These are phyloP conservation scores for Punctularia strigosozonata DNA, from an alignment of 768 basidiomycete species.

Conservation along the genomic window DNA sequence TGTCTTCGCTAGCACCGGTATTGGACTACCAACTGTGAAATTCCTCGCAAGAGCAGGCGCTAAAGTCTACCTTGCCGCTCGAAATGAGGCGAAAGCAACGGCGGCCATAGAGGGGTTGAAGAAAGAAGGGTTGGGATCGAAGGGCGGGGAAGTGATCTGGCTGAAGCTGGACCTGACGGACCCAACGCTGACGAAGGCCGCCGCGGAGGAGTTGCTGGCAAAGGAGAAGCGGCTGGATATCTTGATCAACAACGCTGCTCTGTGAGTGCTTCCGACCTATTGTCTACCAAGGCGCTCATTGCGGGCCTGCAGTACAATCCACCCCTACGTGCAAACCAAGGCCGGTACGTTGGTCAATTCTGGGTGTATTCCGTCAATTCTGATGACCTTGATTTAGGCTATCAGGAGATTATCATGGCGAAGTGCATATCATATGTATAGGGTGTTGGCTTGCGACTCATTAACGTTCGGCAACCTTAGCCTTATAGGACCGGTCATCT, in stretches of 20 bases:
- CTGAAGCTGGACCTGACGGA: conserved; percentile 28
- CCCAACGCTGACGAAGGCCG: conserved; percentile 19
- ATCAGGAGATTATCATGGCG: conserved; percentile 26
- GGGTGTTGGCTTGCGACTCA: conserved; percentile 4
- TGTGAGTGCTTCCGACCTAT: too few relatives aligned
- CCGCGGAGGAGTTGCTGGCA: conserved; percentile 24
- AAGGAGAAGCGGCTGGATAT: conserved; percentile 33
- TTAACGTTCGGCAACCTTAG: conserved; percentile 22
- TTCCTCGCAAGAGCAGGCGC: conserved; percentile 30
- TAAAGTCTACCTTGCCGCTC: conserved; percentile 25
- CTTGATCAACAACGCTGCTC: too few relatives aligned
- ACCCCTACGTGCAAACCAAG: too few relatives aligned
- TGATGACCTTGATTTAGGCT: conserved; percentile 17
- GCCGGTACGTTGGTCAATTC: conserved; percentile 16
- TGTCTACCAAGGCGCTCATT: too few relatives aligned
- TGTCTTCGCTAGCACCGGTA: conserved; percentile 23
- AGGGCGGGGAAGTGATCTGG: conserved; percentile 21
- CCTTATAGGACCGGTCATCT: conserved; percentile 42
- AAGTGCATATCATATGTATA: conserved; percentile 22
- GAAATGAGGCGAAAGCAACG: conserved; percentile 19
- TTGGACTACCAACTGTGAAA: conserved; percentile 26
- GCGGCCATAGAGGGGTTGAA: conserved; percentile 22
- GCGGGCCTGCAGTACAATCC: too few relatives aligned
- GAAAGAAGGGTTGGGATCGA: conserved; percentile 17
- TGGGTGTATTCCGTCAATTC: conserved; percentile 12